Percentiles rank a stretch among this genome's conserved stretches.
Conservation (phyloP, 2,329 filamentous ascomycete genomes). For the Phoma sp. region DNA sequence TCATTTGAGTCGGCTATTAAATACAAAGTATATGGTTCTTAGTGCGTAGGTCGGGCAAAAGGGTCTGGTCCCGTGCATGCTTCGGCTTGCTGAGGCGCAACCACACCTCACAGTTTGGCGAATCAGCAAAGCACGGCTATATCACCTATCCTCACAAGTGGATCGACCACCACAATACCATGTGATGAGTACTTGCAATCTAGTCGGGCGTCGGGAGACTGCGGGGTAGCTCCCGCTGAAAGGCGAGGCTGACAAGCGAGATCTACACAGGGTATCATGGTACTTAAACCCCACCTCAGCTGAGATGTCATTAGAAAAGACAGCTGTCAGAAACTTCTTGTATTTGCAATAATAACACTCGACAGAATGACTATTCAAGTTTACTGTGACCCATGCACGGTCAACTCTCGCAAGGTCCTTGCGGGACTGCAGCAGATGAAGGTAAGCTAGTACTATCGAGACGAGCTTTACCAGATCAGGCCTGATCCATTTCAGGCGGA, state of each 20-base stretch:
- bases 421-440: constrained; percentile 49
- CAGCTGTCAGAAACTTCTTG: background rate
- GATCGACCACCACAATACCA: background rate
- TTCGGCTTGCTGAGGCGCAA: background rate
- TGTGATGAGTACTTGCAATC: background rate
- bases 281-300: constrained; percentile 15
- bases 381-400: constrained; percentile 47
- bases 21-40: background rate
- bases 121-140: background rate
- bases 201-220: background rate
- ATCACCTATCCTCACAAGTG: background rate
- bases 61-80: background rate
- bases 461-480: too few relatives aligned
- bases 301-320: background rate
- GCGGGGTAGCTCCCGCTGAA: constrained; percentile 12
- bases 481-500: constrained; percentile 18
- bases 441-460: background rate
- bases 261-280: background rate
- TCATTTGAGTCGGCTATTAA: constrained; percentile 4
- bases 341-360: background rate
- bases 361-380: constrained; percentile 22
- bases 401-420: constrained; percentile 52
- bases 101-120: background rate
- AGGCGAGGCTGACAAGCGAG: background rate
- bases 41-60: constrained; percentile 5